Evolutionary conservation across 345 rosid species (phyloP).

Genomic region (Mercurialis annua): DNA sequence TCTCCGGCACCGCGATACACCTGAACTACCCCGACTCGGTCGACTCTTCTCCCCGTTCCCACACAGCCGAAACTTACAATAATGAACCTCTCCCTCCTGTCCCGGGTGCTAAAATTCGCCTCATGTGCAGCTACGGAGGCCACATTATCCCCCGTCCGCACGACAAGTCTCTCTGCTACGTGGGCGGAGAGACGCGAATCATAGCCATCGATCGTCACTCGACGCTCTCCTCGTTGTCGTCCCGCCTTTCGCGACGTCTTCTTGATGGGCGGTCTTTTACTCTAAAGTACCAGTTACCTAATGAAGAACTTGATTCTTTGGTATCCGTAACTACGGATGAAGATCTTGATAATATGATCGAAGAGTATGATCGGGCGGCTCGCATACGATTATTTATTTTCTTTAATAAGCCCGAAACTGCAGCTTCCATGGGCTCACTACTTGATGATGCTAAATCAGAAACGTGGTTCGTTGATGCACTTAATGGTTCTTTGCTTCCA

Average conservation of each 20-base stretch:
- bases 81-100: constrained; percentile 46
- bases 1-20: constrained; percentile 24
- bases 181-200: constrained; percentile 70
- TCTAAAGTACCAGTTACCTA: constrained; percentile 80
- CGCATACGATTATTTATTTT: constrained; percentile 68
- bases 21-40: constrained; percentile 32
- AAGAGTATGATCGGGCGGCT: constrained; percentile 64
- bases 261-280: constrained; percentile 63
- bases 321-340: constrained; percentile 73
- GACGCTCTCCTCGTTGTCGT: constrained; percentile 43
- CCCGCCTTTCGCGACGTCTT: constrained; percentile 61
- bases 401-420: constrained; percentile 63
- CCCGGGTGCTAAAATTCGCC: constrained; percentile 67
- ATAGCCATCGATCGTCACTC: constrained; percentile 64
- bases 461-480: constrained; percentile 81
- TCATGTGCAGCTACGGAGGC: constrained; percentile 87
- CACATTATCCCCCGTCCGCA: constrained; percentile 93
- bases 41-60: constrained; percentile 57
- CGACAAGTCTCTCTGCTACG: constrained; percentile 68
- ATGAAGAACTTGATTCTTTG: constrained; percentile 81
- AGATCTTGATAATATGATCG: constrained; percentile 81
- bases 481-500: constrained; percentile 65
- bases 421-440: constrained; percentile 66
- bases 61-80: constrained; percentile 14
- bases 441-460: constrained; percentile 67